Base-by-base conservation (phyloP, 768 basidiomycete genomes). In the Suillus brevipes region DNA sequence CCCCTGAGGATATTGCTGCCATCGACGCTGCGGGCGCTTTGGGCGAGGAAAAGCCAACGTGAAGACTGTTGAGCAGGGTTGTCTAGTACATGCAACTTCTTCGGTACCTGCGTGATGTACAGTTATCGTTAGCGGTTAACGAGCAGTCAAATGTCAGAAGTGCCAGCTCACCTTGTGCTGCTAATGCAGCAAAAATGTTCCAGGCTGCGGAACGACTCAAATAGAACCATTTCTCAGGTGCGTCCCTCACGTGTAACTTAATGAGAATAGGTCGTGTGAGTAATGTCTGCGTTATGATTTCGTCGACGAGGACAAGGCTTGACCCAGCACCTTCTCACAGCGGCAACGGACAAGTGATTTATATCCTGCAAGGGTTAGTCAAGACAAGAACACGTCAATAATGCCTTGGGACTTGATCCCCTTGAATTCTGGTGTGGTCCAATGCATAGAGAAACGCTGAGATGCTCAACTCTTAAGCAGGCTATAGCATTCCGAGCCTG, bases 381-480 rank as follows among this genome's bases (percentile, higher is more conserved):
- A 9, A 58, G 8, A 16, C 56, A 2, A 58, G 6, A n/a, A 3
- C 25, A 40, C 25, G 20, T 53, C 40, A 31, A 59, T 20, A 42
- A 89, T 90, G 87, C 83, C 87, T 78, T 89, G 88, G 84, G 80
- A 83, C 36, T 62, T 66, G 23, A 83, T 88, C 65, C 80, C 78
- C 70, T 78, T 89, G 38, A 89, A 87, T 74, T 85, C 88, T 66
- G 87, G 88, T 85, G 62, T 60, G 80, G 65, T 37, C 4, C 5
- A 20, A 49, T 25, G 20, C 20, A 28, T 52, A 45, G 36, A 23
- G 16, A 31, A 18, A 31, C 1, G 31, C 36, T 65, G 18, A 42
- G 23, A 7, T 20, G 8, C 45, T 31, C 28, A 37, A 53, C 61
- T 16, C 18, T 20, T 40, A 28, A 18, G 31, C 61, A 87, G 85